Base-by-base conservation (phyloP, 352 stramenopile genomes). In the Peronospora belbahrii region DNA sequence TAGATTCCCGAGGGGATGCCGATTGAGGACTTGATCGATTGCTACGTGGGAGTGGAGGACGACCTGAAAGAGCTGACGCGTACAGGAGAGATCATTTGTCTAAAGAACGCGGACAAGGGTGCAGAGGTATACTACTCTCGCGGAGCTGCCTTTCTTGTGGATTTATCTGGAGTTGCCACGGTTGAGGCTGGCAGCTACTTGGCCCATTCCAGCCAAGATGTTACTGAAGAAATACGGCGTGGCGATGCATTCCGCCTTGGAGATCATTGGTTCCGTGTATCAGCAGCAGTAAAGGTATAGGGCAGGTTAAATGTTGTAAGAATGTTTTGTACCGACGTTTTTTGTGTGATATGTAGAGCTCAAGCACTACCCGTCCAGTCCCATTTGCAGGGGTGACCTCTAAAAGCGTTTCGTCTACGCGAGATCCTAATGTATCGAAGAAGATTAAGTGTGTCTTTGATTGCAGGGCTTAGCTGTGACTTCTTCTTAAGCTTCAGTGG, bases 1-100 rank as follows among this genome's bases (percentile, higher is more conserved):
- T 42, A 91, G 79, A 88, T 77, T 56, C 77, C 77, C 0, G 77
- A 93, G 25, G 81, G 81, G 6, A 86, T 93, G 69, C 78, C 81
- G 2, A 73, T 82, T 43, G 73, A 88, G 60, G 81, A 93, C 49
- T 59, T 87, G 24, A 85, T 85, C 38, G 81, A 93, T 56, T 89
- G 76, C 34, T 93, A 93, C 39, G 67, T 75, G 10, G 72, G 67
- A 19, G 70, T 93, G 6, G 78, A 93, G 47, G 68, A 86, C 6
- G 81, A 93, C 33, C 53, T 93, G 11, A 78, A 80, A 23, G 75
- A 88, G 22, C 44, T 90, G 34, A 69, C 74, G 19, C 74, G 74
- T 32, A 81, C 68, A 5, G 81, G 81, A 33, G 76, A 89, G 47
- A 70, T 93, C 41, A 90, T 93, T 34, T 90, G 78, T 39, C 48